A percentile compares a stretch with the other conserved stretches of the same genome.
Conservation (phyloP, 306 rosid species). For the Ceratonia siliqua region DNA sequence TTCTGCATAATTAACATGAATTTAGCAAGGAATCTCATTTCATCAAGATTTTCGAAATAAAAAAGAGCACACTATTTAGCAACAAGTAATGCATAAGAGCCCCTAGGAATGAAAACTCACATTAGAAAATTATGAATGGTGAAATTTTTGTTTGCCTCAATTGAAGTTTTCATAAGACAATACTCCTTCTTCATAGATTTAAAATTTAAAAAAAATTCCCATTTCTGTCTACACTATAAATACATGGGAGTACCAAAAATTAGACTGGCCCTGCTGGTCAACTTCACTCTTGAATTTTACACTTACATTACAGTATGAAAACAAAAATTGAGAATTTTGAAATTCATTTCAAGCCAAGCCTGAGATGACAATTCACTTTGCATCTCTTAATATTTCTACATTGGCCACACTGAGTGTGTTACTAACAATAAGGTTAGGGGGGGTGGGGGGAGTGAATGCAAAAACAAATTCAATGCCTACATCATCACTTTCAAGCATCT, state of each 20-base stretch:
- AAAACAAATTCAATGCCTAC: neutral
- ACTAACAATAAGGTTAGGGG: neutral
- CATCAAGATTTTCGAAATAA: neutral
- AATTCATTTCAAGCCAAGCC: neutral
- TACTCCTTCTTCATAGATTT: neutral
- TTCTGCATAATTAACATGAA: slow-evolving; percentile 53
- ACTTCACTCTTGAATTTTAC: neutral
- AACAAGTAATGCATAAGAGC: neutral
- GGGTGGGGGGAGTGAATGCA: neutral
- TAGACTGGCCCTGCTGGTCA: neutral
- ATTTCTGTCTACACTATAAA: neutral
- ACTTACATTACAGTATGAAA: neutral
- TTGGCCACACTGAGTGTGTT: neutral
- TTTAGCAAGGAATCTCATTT: neutral
- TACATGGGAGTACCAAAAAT: neutral
- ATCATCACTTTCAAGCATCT: neutral
- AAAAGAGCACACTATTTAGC: neutral
- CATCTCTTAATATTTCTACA: neutral
- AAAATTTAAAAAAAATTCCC: neutral
- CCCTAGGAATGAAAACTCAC: neutral
- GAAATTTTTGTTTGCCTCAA: neutral
- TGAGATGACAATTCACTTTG: neutral
- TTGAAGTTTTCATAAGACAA: neutral
- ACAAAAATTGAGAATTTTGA: neutral
- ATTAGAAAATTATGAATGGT: neutral